Evolutionary conservation across 148 eudicot genomes (phyloP).

Genomic region (Polygonum aviculare): DNA sequence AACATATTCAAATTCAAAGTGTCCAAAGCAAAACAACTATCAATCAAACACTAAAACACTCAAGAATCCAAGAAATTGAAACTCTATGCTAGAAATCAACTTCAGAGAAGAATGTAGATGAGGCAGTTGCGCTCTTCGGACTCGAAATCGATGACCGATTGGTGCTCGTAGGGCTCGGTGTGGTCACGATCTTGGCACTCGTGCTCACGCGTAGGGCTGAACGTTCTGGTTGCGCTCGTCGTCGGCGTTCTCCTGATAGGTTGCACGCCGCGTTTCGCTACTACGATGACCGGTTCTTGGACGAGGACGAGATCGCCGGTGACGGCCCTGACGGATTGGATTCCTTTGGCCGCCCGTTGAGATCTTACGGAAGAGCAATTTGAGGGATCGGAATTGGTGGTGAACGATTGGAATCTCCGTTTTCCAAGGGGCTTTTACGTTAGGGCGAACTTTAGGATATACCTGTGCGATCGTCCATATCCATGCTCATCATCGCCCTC

Average conservation of each 20-base stretch:
- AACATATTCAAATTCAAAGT: constrained; percentile 10
- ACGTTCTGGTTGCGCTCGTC: constrained; percentile 41
- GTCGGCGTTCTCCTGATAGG: constrained; percentile 36
- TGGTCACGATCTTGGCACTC: constrained; percentile 46
- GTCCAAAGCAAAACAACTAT: background rate
- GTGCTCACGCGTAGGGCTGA: constrained; percentile 47
- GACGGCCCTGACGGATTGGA: constrained; percentile 31
- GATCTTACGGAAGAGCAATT: constrained; percentile 20
- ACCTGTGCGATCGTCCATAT: constrained; percentile 16
- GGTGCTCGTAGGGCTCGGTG: constrained; percentile 25
- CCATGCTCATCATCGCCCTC: constrained; percentile 19
- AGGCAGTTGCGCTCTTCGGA: constrained; percentile 22
- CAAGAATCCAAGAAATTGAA: background rate
- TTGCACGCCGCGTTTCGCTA: constrained; percentile 45
- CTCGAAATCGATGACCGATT: constrained; percentile 40
- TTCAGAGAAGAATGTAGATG: constrained; percentile 15
- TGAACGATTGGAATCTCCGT: background rate
- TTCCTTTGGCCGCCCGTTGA: constrained; percentile 31
- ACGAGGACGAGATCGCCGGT: constrained; percentile 42
- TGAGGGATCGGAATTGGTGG: constrained; percentile 8
- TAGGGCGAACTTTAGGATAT: too few species aligned
- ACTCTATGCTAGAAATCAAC: background rate
- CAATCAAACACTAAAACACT: background rate
- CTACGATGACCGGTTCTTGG: constrained; percentile 54
- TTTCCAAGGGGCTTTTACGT: background rate